Evolutionary conservation across 2,329 filamentous ascomycete genomes (phyloP).

Genomic region (Cordyceps cicadae): DNA sequence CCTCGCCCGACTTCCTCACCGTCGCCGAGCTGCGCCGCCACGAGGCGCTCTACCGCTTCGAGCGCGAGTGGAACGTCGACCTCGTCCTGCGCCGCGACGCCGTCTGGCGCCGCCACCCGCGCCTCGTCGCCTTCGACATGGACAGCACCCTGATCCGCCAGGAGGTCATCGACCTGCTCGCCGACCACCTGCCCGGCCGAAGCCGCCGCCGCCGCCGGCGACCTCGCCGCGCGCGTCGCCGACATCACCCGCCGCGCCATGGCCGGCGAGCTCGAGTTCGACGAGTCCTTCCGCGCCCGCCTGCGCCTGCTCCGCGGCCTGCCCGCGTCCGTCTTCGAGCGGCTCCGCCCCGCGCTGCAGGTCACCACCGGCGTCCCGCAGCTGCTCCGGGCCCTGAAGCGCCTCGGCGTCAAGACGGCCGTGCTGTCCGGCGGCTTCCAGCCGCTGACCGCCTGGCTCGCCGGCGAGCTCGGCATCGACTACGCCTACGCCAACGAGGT

Average conservation of each 20-base stretch:
- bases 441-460: slow-evolving; percentile 81
- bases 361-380: slow-evolving; percentile 74
- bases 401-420: slow-evolving; percentile 76
- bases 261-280: slow-evolving; percentile 92
- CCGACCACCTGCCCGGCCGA: slow-evolving; percentile 65
- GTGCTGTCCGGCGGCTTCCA: slow-evolving; percentile 90
- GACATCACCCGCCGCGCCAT: slow-evolving; percentile 89
- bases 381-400: slow-evolving; percentile 65
- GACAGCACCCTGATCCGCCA: slow-evolving; percentile 95
- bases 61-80: slow-evolving; percentile 83
- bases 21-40: slow-evolving; percentile 67
- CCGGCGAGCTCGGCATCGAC: slow-evolving; percentile 70
- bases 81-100: slow-evolving; percentile 67
- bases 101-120: slow-evolving; percentile 69
- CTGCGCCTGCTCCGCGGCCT: slow-evolving; percentile 76
- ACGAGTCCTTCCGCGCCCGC: slow-evolving; percentile 70
- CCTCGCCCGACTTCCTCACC: slow-evolving; percentile 54
- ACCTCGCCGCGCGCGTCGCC: slow-evolving; percentile 73
- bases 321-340: slow-evolving; percentile 67
- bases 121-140: slow-evolving; percentile 96
- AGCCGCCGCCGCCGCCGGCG: slow-evolving; percentile 45
- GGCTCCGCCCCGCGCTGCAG: slow-evolving; percentile 65
- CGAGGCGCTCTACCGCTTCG: slow-evolving; percentile 74
- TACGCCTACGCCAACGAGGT: slow-evolving; percentile 85
- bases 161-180: slow-evolving; percentile 94